Percentiles rank a stretch among this genome's conserved stretches.
Conservation (phyloP, 2,329 filamentous ascomycete species). For the Penicillium sp. region DNA sequence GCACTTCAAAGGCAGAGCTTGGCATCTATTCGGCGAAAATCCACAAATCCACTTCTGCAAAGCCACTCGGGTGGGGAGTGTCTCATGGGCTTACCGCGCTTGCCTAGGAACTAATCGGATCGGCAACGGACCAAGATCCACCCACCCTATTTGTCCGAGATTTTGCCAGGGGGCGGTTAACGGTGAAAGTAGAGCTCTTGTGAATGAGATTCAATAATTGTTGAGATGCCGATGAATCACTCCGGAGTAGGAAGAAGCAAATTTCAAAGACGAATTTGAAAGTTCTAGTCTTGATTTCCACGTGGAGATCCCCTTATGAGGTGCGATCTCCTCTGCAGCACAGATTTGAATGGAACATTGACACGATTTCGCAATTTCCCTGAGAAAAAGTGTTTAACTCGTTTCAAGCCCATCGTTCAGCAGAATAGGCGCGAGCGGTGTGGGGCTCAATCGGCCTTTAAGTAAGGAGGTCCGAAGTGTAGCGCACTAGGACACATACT, state of each 20-base stretch:
- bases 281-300: background rate
- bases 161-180: constrained; percentile 4
- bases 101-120: constrained; percentile 7
- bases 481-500: too few species aligned
- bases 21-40: background rate
- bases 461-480: too few species aligned
- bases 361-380: background rate
- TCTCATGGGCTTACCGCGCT: background rate
- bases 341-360: background rate
- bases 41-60: background rate
- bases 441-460: too few species aligned
- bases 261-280: too few species aligned
- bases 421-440: too few species aligned
- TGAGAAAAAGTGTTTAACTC: background rate
- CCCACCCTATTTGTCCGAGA: constrained; percentile 4
- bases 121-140: constrained; percentile 3
- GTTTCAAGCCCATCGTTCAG: too few species aligned
- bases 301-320: background rate
- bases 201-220: background rate
- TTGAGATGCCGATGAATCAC: background rate
- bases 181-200: background rate
- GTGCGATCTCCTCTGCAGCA: background rate
- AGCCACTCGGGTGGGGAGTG: background rate
- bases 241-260: too few species aligned
- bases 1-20: background rate